A percentile compares a stretch with the other conserved stretches of the same genome.
phyloP scores from a whole-genome alignment of 129 eudicot genomes.

The Centrapalus pauciflorus region DNA sequence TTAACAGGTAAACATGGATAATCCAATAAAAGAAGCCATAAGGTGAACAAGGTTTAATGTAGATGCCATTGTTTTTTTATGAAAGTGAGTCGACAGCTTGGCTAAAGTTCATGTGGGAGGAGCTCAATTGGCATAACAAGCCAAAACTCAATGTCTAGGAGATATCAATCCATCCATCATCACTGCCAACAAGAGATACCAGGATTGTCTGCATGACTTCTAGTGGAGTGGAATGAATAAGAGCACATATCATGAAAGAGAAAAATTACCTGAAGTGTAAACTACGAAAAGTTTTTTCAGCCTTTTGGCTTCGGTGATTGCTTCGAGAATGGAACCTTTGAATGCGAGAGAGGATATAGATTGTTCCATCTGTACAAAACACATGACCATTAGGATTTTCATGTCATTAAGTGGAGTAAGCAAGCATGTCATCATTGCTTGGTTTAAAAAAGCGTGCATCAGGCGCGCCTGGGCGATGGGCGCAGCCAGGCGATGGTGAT shows the following conservation, averaged over 20 bases:
- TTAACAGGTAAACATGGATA: too few species aligned
- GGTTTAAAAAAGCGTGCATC: too few species aligned
- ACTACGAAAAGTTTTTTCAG: constrained; percentile 87
- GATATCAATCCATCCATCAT: background rate
- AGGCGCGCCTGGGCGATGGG: too few species aligned
- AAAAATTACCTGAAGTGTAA: constrained; percentile 58
- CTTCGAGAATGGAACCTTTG: constrained; percentile 67
- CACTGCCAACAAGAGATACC: background rate
- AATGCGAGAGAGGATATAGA: constrained; percentile 60
- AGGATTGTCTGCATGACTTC: background rate
- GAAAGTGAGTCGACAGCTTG: too few species aligned
- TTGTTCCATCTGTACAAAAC: constrained; percentile 61
- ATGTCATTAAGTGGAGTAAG: background rate
- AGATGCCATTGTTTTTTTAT: too few species aligned
- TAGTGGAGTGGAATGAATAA: background rate
- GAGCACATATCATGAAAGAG: background rate
- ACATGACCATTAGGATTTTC: background rate
- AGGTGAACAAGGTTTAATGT: too few species aligned
- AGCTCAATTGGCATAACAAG: too few species aligned
- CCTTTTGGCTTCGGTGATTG: constrained; percentile 66
- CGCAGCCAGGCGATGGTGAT: too few species aligned
- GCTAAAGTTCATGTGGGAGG: too few species aligned
- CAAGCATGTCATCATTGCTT: background rate
- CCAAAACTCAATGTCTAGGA: too few species aligned
- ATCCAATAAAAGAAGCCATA: too few species aligned